Percentiles rank a stretch among this genome's conserved stretches.
phyloP scores from a whole-genome alignment of 1,284 basidiomycete genomes.

The Cryptococcus sp. region DNA sequence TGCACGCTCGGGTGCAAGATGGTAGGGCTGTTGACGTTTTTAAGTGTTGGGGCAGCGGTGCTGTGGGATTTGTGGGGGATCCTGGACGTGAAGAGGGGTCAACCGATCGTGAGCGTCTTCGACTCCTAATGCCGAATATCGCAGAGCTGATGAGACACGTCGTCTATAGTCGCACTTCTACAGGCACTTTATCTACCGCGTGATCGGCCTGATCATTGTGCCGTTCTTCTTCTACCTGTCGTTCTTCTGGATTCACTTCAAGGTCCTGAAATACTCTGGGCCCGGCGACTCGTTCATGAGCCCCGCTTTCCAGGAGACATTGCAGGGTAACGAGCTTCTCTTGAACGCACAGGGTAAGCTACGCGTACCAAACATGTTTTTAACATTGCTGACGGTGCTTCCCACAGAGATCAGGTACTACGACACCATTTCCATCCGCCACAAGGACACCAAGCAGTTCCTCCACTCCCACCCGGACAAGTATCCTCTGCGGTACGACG shows the following conservation, averaged over 20 bases:
- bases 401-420: slow-evolving; percentile 82
- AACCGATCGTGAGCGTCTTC: slow-evolving; percentile 66
- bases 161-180: slow-evolving; percentile 73
- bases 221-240: slow-evolving; percentile 88
- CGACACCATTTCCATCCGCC: slow-evolving; percentile 80
- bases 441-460: slow-evolving; percentile 89
- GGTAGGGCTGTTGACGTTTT: slow-evolving; percentile 90
- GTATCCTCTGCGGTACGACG: slow-evolving; percentile 93
- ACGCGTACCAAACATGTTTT: background rate
- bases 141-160: background rate
- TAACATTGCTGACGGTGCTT: background rate
- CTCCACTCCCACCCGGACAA: slow-evolving; percentile 87
- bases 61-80: slow-evolving; percentile 92
- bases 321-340: slow-evolving; percentile 86
- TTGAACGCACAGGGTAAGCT: slow-evolving; percentile 77
- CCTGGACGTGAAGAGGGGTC: slow-evolving; percentile 72
- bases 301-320: slow-evolving; percentile 94
- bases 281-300: slow-evolving; percentile 97
- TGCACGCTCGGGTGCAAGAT: slow-evolving; percentile 98
- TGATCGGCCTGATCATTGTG: slow-evolving; percentile 78
- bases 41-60: slow-evolving; percentile 86
- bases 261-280: slow-evolving; percentile 83
- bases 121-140: slow-evolving; percentile 1
- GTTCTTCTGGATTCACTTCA: slow-evolving; percentile 96
- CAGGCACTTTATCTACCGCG: slow-evolving; percentile 83